These are phyloP conservation scores for Mycena belliarum DNA, from an alignment of 768 basidiomycete species.

Conservation along the genomic window DNA sequence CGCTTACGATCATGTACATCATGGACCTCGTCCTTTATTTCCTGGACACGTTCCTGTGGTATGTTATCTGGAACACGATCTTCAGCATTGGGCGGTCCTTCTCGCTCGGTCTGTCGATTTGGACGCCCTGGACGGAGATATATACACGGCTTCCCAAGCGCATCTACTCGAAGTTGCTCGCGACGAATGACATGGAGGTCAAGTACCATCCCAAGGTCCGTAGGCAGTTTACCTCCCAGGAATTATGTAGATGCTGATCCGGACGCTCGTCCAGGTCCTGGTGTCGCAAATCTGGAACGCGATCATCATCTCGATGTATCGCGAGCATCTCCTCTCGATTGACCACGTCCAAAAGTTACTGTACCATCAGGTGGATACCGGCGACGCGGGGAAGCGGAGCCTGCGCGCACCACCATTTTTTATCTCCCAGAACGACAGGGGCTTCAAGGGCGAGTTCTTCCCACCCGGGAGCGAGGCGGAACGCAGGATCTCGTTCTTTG, in stretches of 20 bases:
- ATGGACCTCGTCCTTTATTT: conserved; percentile 98
- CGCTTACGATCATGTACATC: conserved; percentile 96
- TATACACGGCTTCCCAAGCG: conserved; percentile 94
- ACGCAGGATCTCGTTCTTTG: conserved; percentile 97
- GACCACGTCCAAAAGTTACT: conserved; percentile 98
- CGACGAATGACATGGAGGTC: conserved; percentile 94
- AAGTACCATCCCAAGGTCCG: conserved; percentile 99
- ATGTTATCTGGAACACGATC: conserved; percentile 98
- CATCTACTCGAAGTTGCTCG: conserved; percentile 93
- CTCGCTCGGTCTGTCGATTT: conserved; percentile 89
- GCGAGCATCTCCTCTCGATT: conserved; percentile 97
- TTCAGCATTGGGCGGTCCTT: conserved; percentile 89
- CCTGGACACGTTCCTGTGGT: conserved; percentile 99
- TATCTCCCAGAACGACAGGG: conserved; percentile 91
- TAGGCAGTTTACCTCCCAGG: conserved; percentile 4
- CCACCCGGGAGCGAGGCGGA: conserved; percentile 93
- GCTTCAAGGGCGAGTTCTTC: conserved; percentile 84
- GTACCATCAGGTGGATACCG: conserved; percentile 91
- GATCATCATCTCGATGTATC: conserved; percentile 99
- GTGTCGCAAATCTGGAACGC: conserved; percentile 99
- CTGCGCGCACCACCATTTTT: conserved; percentile 97
- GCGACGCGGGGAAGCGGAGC: conserved; percentile 81
- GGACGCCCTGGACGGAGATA: conserved; percentile 99
- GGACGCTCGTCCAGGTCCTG: conserved; percentile 60
- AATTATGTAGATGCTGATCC: conserved; percentile 1